Evolutionary conservation across 2,329 filamentous ascomycete genomes (phyloP).

Genomic region (Pseudocercospora cruenta): DNA sequence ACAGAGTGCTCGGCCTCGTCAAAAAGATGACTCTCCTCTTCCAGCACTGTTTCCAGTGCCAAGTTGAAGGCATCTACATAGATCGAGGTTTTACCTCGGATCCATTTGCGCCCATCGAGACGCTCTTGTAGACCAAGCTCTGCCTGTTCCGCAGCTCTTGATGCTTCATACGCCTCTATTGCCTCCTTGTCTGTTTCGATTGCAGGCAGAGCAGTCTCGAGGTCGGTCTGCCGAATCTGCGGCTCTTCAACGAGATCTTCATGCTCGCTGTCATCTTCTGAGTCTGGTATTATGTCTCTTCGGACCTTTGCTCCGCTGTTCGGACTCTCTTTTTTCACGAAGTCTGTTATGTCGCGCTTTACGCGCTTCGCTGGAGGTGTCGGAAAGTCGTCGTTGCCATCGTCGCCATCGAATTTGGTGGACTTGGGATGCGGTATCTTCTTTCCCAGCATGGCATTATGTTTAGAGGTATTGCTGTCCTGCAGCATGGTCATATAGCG

Average conservation of each 20-base stretch:
- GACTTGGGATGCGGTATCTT: conserved; percentile 50
- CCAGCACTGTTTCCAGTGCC: conserved; percentile 83
- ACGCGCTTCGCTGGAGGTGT: conserved; percentile 47
- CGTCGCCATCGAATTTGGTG: conserved; percentile 45
- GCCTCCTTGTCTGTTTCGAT: conserved; percentile 70
- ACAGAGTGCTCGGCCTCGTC: conserved; percentile 75
- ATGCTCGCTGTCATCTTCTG: conserved; percentile 38
- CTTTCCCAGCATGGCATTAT: conserved; percentile 53
- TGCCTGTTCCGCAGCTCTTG: conserved; percentile 59
- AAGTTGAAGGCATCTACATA: conserved; percentile 98
- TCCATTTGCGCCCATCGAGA: conserved; percentile 66
- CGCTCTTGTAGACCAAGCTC: conserved; percentile 50
- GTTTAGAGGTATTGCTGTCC: conserved; percentile 47
- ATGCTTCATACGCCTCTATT: conserved; percentile 77
- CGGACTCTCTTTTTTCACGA: conserved; percentile 30
- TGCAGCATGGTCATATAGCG: conserved; percentile 37
- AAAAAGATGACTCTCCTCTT: conserved; percentile 87
- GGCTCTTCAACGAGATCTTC: conserved; percentile 30
- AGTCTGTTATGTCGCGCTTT: conserved; percentile 37
- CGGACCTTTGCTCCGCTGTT: conserved; percentile 23
- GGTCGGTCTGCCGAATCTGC: conserved; percentile 60
- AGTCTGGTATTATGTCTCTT: conserved; percentile 35
- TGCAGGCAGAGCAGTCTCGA: conserved; percentile 72
- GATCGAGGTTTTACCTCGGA: conserved; percentile 79
- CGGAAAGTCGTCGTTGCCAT: conserved; percentile 37